phyloP scores from a whole-genome alignment of 768 basidiomycete genomes.

The Terana coerulea region DNA sequence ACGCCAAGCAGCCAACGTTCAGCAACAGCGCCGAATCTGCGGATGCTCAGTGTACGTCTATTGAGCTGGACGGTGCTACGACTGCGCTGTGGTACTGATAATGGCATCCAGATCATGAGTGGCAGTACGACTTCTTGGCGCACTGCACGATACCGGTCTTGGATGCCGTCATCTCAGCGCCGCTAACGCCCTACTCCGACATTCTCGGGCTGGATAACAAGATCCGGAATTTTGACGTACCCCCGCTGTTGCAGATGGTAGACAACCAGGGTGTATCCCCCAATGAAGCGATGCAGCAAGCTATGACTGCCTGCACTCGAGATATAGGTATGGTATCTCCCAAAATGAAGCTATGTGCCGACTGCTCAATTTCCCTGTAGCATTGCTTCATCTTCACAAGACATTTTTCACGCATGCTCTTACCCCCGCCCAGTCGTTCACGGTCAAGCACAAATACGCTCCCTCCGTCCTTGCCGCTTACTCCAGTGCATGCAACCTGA shows the following conservation, averaged over 20 bases:
- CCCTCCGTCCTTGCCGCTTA: constrained; percentile 72
- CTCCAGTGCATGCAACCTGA: constrained; percentile 52
- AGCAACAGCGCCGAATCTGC: constrained; percentile 1
- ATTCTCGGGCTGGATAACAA: constrained; percentile 51
- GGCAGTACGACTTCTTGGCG: constrained; percentile 66
- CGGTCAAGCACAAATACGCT: constrained; percentile 57
- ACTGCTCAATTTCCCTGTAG: constrained; percentile 28
- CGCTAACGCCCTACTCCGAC: constrained; percentile 46
- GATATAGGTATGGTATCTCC: constrained; percentile 49
- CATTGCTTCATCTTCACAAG: constrained; percentile 64
- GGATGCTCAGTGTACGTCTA: constrained; percentile 3
- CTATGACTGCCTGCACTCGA: constrained; percentile 53
- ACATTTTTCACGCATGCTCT: constrained; percentile 66
- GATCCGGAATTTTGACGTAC: constrained; percentile 54
- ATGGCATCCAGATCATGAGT: constrained; percentile 52
- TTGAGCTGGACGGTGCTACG: background rate
- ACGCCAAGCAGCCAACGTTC: constrained; percentile 37
- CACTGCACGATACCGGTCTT: constrained; percentile 61
- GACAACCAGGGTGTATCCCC: constrained; percentile 33
- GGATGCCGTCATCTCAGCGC: constrained; percentile 50
- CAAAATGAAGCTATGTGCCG: background rate
- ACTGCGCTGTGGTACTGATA: too few relatives aligned
- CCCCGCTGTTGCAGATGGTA: constrained; percentile 44
- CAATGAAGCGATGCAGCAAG: constrained; percentile 61
- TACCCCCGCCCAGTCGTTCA: constrained; percentile 48